Conservation (phyloP, 768 basidiomycete genomes). For the Hortiboletus campestris region DNA sequence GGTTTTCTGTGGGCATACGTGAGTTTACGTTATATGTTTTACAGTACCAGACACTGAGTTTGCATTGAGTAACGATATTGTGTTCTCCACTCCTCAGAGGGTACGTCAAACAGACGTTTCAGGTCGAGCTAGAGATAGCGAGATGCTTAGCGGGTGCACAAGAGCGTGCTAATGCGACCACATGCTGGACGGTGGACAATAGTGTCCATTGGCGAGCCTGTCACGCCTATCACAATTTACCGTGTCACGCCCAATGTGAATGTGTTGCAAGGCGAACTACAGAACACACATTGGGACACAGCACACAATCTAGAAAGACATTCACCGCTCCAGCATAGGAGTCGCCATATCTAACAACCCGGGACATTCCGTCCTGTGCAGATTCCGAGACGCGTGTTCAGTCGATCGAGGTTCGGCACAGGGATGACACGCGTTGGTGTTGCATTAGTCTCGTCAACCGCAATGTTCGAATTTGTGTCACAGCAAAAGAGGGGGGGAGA, state of each 20-base stretch:
- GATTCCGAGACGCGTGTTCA: constrained; percentile 5
- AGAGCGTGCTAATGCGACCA: background rate
- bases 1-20: constrained; percentile 32
- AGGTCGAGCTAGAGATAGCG: background rate
- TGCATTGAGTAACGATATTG: too few species aligned
- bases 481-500: constrained; percentile 15
- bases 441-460: constrained; percentile 1
- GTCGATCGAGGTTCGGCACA: constrained; percentile 10
- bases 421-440: constrained; percentile 14
- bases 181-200: background rate
- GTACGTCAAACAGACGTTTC: background rate
- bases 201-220: background rate
- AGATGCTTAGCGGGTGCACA: background rate
- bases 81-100: background rate
- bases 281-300: constrained; percentile 10
- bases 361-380: constrained; percentile 5
- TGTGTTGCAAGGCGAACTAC: background rate
- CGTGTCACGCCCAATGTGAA: background rate
- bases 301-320: constrained; percentile 5
- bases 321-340: constrained; percentile 2
- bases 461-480: constrained; percentile 7
- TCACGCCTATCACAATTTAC: constrained; percentile 4
- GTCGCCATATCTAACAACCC: background rate
- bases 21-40: constrained; percentile 30
- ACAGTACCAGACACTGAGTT: background rate